Percentiles rank a stretch among this genome's conserved stretches.
Conservation (phyloP, 2,329 filamentous ascomycete species). For the Plenodomus biglobosus region DNA sequence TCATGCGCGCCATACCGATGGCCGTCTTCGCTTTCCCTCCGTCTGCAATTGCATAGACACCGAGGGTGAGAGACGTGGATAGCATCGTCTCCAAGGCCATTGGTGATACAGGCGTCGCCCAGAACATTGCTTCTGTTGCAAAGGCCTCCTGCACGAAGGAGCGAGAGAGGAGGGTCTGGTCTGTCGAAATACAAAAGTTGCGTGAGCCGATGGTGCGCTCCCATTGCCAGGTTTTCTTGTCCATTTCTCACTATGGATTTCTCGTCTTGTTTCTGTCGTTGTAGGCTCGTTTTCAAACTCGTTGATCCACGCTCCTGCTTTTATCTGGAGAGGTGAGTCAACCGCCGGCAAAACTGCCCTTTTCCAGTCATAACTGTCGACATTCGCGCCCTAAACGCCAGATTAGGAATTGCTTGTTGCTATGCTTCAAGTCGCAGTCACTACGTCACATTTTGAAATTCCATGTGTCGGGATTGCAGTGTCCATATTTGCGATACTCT, state of each 20-base stretch:
- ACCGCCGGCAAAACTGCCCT: not conserved
- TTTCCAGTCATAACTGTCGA: not conserved
- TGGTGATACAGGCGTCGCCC: constrained; percentile 30
- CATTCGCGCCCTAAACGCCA: not conserved
- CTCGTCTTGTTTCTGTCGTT: not conserved
- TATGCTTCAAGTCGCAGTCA: too few species aligned
- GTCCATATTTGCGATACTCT: too few species aligned
- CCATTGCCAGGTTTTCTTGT: constrained; percentile 27
- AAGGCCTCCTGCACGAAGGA: constrained; percentile 36
- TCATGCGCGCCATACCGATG: constrained; percentile 63
- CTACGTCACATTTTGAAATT: too few species aligned
- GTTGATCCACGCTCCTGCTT: not conserved
- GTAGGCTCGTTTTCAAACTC: not conserved
- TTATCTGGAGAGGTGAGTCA: not conserved
- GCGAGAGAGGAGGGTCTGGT: constrained; percentile 27
- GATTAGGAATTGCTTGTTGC: not conserved
- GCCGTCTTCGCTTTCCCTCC: constrained; percentile 30
- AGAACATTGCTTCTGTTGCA: constrained; percentile 32
- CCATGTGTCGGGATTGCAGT: too few species aligned
- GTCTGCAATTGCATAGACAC: constrained; percentile 23
- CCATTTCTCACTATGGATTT: constrained; percentile 8
- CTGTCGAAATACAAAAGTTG: constrained; percentile 33
- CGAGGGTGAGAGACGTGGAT: constrained; percentile 38
- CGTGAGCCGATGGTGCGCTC: constrained; percentile 20
- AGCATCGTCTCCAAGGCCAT: constrained; percentile 28